These are phyloP conservation scores for Microstroma glucosiphilum DNA, from an alignment of 1,284 basidiomycete species.

Conservation along the genomic window DNA sequence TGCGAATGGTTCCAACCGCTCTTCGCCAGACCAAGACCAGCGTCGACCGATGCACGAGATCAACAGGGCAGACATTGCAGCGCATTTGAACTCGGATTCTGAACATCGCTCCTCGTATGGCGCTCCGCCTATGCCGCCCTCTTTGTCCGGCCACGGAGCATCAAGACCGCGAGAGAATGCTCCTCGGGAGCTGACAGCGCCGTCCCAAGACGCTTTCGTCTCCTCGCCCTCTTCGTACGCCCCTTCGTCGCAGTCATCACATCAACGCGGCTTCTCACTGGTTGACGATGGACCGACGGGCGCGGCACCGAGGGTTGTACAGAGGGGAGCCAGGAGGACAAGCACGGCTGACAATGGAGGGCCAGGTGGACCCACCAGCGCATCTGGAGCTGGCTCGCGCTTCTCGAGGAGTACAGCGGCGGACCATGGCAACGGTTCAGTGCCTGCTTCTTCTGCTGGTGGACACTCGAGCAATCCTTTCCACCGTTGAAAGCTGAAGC, in stretches of 20 bases:
- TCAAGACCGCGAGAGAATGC: slow-evolving; percentile 5
- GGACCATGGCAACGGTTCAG: not conserved
- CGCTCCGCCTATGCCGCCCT: not conserved
- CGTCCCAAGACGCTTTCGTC: too few relatives aligned
- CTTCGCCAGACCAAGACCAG: slow-evolving; percentile 30
- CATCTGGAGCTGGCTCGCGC: not conserved
- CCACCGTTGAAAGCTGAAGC: slow-evolving; percentile 8
- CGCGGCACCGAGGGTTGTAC: not conserved
- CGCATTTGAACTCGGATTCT: not conserved
- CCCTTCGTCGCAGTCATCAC: not conserved
- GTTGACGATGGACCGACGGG: slow-evolving; percentile 44
- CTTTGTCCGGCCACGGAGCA: not conserved
- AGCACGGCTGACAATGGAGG: slow-evolving; percentile 5
- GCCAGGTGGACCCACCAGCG: not conserved
- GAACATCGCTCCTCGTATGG: not conserved
- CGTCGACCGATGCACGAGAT: not conserved
- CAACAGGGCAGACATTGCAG: slow-evolving; percentile 2
- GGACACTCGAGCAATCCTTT: slow-evolving; percentile 1
- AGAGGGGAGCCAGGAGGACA: slow-evolving; percentile 1
- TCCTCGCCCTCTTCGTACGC: too few relatives aligned
- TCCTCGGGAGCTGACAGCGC: not conserved
- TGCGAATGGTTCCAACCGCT: slow-evolving; percentile 17
- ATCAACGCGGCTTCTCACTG: slow-evolving; percentile 35
- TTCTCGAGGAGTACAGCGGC: slow-evolving; percentile 3
- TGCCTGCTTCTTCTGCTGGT: not conserved